Conservation (phyloP, 1,284 basidiomycete species). For the Ceratobasidium sp. region DNA sequence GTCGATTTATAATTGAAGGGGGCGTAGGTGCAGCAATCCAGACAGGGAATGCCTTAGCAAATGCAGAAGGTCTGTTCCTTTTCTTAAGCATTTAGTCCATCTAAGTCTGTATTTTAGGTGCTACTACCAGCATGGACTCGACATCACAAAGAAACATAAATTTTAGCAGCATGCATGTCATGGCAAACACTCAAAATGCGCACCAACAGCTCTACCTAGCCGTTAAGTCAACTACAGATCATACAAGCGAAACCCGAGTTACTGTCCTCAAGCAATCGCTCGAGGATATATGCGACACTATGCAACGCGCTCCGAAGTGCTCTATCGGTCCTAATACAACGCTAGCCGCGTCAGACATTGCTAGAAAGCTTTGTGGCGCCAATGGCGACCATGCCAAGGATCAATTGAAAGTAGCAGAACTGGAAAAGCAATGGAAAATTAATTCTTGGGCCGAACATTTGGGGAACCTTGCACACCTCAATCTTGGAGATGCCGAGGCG, state of each 20-base stretch:
- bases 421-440: constrained; percentile 24
- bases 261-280: constrained; percentile 1
- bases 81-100: not conserved
- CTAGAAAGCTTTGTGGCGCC: constrained; percentile 17
- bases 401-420: constrained; percentile 22
- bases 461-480: not conserved
- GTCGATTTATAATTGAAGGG: constrained; percentile 7
- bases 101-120: not conserved
- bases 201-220: constrained; percentile 27
- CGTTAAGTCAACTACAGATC: constrained; percentile 29
- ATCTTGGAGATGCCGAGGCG: constrained; percentile 11
- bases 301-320: constrained; percentile 11
- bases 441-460: constrained; percentile 21
- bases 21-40: not conserved
- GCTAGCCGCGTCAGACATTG: constrained; percentile 6
- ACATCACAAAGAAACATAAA: constrained; percentile 22
- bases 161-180: constrained; percentile 29
- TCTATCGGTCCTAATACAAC: not conserved
- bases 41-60: not conserved
- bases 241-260: constrained; percentile 31
- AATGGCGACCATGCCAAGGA: constrained; percentile 31
- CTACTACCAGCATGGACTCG: constrained; percentile 29
- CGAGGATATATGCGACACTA: constrained; percentile 15
- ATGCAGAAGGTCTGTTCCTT: not conserved
- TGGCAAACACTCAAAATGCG: constrained; percentile 1